These are phyloP conservation scores for Fusarium algeriense DNA, from an alignment of 2,329 filamentous ascomycete species.

Conservation along the genomic window DNA sequence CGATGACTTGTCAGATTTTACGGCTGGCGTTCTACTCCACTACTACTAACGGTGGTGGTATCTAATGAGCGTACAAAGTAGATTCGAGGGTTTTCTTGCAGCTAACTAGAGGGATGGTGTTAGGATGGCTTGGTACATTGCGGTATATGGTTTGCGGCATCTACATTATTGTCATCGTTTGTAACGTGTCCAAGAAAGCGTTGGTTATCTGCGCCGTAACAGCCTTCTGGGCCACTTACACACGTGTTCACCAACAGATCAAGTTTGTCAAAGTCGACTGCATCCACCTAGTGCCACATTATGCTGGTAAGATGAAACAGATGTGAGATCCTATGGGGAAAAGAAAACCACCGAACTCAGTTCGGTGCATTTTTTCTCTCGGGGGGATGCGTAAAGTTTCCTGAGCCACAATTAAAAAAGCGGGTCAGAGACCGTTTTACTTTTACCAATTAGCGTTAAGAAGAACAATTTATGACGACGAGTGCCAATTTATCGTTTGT, in stretches of 20 bases:
- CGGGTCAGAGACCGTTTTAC: no score
- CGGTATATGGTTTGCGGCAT: slow-evolving; percentile 32
- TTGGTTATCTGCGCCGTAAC: slow-evolving; percentile 13
- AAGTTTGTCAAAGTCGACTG: background rate
- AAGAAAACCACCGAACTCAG: no score
- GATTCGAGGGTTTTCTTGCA: slow-evolving; percentile 35
- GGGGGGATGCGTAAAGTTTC: background rate
- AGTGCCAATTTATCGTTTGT: background rate
- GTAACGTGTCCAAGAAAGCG: slow-evolving; percentile 7
- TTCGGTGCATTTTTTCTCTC: no score
- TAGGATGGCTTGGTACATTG: slow-evolving; percentile 32
- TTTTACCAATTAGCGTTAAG: background rate
- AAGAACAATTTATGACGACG: background rate
- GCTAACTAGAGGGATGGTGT: slow-evolving; percentile 37
- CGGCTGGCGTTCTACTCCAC: slow-evolving; percentile 41
- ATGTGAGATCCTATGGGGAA: background rate
- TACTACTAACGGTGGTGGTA: slow-evolving; percentile 14
- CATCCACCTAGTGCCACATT: background rate
- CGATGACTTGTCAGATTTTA: slow-evolving; percentile 42
- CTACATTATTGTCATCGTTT: slow-evolving; percentile 36
- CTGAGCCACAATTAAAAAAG: no score
- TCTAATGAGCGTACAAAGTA: slow-evolving; percentile 45
- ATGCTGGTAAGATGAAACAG: background rate
- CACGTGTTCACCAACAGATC: slow-evolving; percentile 3
- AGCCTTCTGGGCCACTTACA: background rate